phyloP scores from a whole-genome alignment of 306 rosid species.

The Gynostemma pentaphyllum region DNA sequence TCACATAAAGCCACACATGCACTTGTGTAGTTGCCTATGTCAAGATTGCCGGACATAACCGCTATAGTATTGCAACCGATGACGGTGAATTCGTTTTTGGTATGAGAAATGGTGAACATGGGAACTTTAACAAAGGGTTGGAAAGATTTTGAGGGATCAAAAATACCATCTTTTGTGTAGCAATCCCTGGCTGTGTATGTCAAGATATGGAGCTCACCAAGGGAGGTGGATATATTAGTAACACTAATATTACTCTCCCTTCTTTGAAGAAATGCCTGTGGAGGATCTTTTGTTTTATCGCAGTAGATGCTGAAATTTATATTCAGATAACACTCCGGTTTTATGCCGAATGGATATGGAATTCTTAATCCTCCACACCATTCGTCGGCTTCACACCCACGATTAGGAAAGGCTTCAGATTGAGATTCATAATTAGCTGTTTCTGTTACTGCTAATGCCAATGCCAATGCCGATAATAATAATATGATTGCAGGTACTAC shows the following conservation, averaged over 20 bases:
- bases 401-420: slow-evolving; percentile 3
- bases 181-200: not conserved
- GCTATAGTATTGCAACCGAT: slow-evolving; percentile 27
- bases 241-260: not conserved
- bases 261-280: not conserved
- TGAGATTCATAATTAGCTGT: no score
- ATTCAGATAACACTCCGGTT: not conserved
- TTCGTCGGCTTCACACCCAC: slow-evolving; percentile 13
- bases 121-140: not conserved
- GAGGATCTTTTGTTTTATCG: rapidly evolving
- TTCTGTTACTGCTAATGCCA: no score
- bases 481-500: no score
- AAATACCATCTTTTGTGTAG: not conserved
- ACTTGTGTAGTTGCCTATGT: not conserved
- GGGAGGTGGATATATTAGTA: slow-evolving; percentile 2
- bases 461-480: no score
- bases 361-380: slow-evolving; percentile 28
- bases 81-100: slow-evolving; percentile 13
- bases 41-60: rapidly evolving
- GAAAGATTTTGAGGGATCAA: rapidly evolving
- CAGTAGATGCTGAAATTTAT: no score
- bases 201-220: slow-evolving; percentile 1
- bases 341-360: slow-evolving; percentile 42
- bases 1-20: slow-evolving; percentile 23
- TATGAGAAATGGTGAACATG: slow-evolving; percentile 5